These are phyloP conservation scores for Tritrichomonas foetus DNA, from an alignment of 208 protist genomes.

Conservation along the genomic window DNA sequence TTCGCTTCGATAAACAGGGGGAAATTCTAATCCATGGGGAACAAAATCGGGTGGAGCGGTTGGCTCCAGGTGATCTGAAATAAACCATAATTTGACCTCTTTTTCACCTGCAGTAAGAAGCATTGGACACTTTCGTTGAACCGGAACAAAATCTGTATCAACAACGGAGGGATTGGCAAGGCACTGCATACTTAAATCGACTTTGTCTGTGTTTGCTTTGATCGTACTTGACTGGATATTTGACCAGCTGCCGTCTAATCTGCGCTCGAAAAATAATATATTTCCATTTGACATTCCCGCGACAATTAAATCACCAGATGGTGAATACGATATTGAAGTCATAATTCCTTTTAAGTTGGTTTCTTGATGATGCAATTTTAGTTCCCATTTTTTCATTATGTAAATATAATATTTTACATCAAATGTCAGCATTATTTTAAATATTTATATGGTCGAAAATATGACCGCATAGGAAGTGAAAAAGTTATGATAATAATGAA, in stretches of 20 bases:
- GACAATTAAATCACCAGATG: neutral
- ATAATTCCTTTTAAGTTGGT: neutral
- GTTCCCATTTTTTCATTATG: neutral
- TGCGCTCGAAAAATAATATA: conserved; percentile 11
- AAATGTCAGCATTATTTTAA: too few relatives aligned
- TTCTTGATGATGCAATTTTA: neutral
- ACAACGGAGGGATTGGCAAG: neutral
- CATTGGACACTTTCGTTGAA: neutral
- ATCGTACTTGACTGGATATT: neutral
- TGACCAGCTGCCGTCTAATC: neutral
- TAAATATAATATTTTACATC: too few relatives aligned
- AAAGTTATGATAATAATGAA: too few relatives aligned
- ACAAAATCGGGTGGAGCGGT: neutral
- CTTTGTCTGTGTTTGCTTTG: neutral
- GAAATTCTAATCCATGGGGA: neutral
- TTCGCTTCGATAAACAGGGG: neutral
- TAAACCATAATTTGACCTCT: neutral
- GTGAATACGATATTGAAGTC: neutral
- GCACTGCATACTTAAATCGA: neutral
- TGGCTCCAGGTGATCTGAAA: neutral
- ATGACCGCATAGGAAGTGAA: too few relatives aligned
- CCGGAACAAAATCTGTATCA: neutral
- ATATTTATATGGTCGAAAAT: too few relatives aligned
- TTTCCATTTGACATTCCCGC: neutral
- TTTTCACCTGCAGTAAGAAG: neutral